phyloP scores from a whole-genome alignment of 805 yeast genomes.

The Tetrapisispora pingtungensis region DNA sequence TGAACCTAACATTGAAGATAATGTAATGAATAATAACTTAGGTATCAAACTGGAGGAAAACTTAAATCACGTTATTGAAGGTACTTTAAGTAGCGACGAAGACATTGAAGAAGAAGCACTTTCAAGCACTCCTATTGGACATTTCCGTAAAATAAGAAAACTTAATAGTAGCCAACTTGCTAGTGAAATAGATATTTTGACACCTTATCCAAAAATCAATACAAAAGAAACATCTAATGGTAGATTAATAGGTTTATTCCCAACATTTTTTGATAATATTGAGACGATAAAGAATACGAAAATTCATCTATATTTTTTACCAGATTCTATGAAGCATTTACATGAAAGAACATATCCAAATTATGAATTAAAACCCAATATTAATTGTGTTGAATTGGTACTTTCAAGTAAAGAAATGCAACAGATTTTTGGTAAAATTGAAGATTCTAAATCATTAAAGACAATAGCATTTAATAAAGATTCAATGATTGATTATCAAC shows the following conservation, averaged over 20 bases:
- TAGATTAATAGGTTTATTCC: not conserved
- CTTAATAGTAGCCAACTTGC: not conserved
- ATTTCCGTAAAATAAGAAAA: not conserved
- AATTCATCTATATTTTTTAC: constrained; percentile 1
- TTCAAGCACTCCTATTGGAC: not conserved
- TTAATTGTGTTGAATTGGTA: constrained; percentile 1
- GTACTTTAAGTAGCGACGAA: not conserved
- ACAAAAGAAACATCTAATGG: not conserved
- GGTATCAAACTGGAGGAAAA: not conserved
- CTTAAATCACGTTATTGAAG: not conserved
- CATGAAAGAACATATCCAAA: not conserved
- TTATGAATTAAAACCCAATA: constrained; percentile 1
- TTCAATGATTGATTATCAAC: constrained; percentile 1
- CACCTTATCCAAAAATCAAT: constrained; percentile 1
- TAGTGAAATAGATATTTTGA: not conserved
- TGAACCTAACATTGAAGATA: not conserved
- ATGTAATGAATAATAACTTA: not conserved
- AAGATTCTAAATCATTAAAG: constrained; percentile 1
- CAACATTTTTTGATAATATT: constrained; percentile 1
- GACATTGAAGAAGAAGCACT: not conserved
- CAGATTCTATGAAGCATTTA: not conserved
- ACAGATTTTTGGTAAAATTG: not conserved
- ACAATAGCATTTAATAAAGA: constrained; percentile 2
- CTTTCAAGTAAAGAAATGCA: not conserved
- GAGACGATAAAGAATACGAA: not conserved